phyloP scores from a whole-genome alignment of 495 filamentous ascomycete genomes.

The Hypoxylon lenormandii region DNA sequence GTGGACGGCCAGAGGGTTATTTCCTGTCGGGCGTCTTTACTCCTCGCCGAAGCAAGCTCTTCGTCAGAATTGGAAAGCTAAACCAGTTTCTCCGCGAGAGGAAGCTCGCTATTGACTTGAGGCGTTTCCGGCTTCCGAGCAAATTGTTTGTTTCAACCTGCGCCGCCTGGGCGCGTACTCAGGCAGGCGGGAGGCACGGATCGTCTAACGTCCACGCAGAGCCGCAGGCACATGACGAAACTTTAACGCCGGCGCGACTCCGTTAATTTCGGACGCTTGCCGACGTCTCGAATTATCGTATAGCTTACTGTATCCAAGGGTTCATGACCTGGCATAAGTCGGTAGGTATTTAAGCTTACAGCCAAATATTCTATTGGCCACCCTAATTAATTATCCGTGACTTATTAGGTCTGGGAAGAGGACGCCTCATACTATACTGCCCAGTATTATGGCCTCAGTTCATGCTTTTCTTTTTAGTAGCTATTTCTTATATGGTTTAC shows the following conservation, averaged over 20 bases:
- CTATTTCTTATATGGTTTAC: no score
- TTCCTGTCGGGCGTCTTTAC: neutral
- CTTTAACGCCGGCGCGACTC: no score
- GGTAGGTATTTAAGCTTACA: no score
- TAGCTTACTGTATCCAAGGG: neutral
- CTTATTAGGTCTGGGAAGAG: no score
- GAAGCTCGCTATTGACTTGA: neutral
- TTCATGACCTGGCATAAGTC: no score
- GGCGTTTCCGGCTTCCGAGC: neutral
- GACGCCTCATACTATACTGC: no score
- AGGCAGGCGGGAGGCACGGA: slow-evolving; percentile 21
- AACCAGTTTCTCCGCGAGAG: neutral
- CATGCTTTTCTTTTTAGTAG: no score
- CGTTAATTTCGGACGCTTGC: no score
- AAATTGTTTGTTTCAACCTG: neutral
- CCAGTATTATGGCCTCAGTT: no score
- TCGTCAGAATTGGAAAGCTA: neutral
- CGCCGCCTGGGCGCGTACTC: slow-evolving; percentile 2
- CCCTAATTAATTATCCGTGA: no score
- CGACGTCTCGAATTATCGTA: neutral
- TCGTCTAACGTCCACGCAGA: slow-evolving; percentile 6
- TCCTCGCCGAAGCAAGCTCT: neutral
- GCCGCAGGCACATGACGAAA: slow-evolving; percentile 29
- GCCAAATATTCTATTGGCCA: no score
- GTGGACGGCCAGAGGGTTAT: neutral